phyloP scores from a whole-genome alignment of 2,329 filamentous ascomycete genomes.

The Hymenoscyphus scutula region DNA sequence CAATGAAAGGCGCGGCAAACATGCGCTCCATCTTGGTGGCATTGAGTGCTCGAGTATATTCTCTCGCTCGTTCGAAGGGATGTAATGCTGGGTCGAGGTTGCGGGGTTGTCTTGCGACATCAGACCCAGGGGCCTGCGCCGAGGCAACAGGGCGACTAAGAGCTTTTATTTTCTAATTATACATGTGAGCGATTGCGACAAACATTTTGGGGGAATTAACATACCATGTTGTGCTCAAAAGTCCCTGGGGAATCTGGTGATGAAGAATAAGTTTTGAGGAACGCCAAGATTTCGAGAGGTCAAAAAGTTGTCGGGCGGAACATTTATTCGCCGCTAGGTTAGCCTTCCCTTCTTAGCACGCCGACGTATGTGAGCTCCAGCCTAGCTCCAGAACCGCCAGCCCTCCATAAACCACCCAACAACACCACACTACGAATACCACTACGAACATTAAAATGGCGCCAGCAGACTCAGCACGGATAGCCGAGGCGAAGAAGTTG shows the following conservation, averaged over 20 bases:
- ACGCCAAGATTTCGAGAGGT: slow-evolving; percentile 19
- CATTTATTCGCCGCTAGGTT: slow-evolving; percentile 10
- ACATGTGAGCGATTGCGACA: slow-evolving; percentile 1
- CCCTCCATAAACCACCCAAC: slow-evolving; percentile 24
- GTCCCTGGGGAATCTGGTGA: not conserved
- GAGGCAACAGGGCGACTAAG: slow-evolving; percentile 63
- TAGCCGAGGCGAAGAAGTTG: slow-evolving; percentile 86
- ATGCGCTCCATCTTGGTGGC: slow-evolving; percentile 92
- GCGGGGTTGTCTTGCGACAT: slow-evolving; percentile 62
- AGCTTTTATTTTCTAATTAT: slow-evolving; percentile 58
- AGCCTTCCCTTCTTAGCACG: not conserved
- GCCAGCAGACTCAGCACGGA: slow-evolving; percentile 59
- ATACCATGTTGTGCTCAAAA: slow-evolving; percentile 32
- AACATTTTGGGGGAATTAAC: slow-evolving; percentile 9
- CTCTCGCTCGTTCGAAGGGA: slow-evolving; percentile 85
- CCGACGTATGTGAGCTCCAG: slow-evolving; percentile 7
- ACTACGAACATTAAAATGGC: slow-evolving; percentile 45
- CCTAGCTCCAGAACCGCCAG: slow-evolving; percentile 14
- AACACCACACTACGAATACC: slow-evolving; percentile 15
- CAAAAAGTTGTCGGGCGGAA: slow-evolving; percentile 21
- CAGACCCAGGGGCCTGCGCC: slow-evolving; percentile 65
- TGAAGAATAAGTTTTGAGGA: slow-evolving; percentile 8
- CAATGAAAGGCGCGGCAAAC: slow-evolving; percentile 82
- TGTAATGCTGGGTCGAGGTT: slow-evolving; percentile 83
- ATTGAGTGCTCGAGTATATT: slow-evolving; percentile 76